phyloP scores from a whole-genome alignment of 2,329 filamentous ascomycete genomes.

The Fusarium cyanostomum region DNA sequence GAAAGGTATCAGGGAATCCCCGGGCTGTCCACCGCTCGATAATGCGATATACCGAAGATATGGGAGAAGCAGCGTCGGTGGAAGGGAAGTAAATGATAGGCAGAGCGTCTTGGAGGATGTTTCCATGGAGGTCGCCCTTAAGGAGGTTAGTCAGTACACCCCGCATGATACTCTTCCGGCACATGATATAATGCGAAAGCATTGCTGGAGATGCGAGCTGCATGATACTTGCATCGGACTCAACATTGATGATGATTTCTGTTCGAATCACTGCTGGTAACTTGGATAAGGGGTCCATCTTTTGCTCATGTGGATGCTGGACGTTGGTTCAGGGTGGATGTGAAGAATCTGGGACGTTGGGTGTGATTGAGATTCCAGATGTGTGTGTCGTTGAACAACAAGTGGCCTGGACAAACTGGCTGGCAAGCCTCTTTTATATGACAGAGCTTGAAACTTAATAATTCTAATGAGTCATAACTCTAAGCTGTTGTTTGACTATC shows the following conservation, averaged over 20 bases:
- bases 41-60: too few relatives aligned
- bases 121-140: neutral
- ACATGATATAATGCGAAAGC: neutral
- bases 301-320: neutral
- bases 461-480: too few relatives aligned
- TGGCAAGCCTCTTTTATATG: too few relatives aligned
- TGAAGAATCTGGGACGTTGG: too few relatives aligned
- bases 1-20: neutral
- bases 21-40: neutral
- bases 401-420: too few relatives aligned
- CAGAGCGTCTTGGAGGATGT: conserved; percentile 5
- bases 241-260: neutral
- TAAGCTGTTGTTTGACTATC: too few relatives aligned
- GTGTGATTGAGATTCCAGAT: too few relatives aligned
- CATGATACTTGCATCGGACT: conserved; percentile 1
- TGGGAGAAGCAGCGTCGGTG: too few relatives aligned
- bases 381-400: too few relatives aligned
- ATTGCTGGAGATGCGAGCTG: conserved; percentile 6
- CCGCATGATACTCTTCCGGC: neutral
- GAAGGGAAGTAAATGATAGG: neutral
- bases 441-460: too few relatives aligned
- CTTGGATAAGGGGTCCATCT: neutral
- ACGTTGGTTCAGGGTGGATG: too few relatives aligned
- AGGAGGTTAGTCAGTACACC: too few relatives aligned
- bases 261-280: neutral